phyloP scores from a whole-genome alignment of 495 filamentous ascomycete genomes.

The Collariella sp. region DNA sequence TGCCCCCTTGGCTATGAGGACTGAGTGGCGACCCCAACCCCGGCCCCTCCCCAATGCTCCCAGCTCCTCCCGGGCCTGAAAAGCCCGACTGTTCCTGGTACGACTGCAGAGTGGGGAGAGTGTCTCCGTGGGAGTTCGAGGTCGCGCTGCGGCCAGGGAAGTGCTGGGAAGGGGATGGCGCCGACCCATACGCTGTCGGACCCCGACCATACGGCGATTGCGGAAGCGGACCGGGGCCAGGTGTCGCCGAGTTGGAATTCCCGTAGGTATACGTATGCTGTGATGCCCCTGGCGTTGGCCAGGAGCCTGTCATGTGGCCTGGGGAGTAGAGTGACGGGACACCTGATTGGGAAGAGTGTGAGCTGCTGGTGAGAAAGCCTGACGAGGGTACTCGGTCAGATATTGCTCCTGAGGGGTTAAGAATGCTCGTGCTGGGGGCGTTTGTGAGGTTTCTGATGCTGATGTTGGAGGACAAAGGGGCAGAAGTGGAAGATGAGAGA shows the following conservation, averaged over 20 bases:
- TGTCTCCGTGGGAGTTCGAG: conserved; percentile 27
- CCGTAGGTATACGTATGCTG: conserved; percentile 46
- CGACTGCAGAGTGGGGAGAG: conserved; percentile 17
- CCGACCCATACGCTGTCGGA: conserved; percentile 5
- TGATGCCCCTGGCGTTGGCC: conserved; percentile 46
- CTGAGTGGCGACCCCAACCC: conserved; percentile 19
- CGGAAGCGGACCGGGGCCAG: conserved; percentile 18
- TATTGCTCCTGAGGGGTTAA: conserved; percentile 36
- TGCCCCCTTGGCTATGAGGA: conserved; percentile 16
- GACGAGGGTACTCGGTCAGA: conserved; percentile 57
- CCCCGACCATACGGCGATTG: conserved; percentile 19
- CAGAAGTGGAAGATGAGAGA: conserved; percentile 16
- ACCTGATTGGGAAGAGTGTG: conserved; percentile 40
- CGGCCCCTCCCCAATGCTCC: conserved; percentile 12
- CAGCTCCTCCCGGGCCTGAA: conserved; percentile 26
- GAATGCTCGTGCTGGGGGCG: conserved; percentile 43
- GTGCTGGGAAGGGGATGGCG: conserved; percentile 13
- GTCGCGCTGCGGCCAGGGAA: conserved; percentile 26
- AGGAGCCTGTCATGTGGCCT: conserved; percentile 41
- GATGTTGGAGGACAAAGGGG: conserved; percentile 40
- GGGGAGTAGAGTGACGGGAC: conserved; percentile 41
- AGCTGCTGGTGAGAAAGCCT: conserved; percentile 46
- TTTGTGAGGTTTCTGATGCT: conserved; percentile 52
- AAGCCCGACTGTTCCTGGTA: conserved; percentile 28
- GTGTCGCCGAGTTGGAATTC: conserved; percentile 33